Conservation (phyloP, 2,329 filamentous ascomycete genomes). For the Claviceps sp. region DNA sequence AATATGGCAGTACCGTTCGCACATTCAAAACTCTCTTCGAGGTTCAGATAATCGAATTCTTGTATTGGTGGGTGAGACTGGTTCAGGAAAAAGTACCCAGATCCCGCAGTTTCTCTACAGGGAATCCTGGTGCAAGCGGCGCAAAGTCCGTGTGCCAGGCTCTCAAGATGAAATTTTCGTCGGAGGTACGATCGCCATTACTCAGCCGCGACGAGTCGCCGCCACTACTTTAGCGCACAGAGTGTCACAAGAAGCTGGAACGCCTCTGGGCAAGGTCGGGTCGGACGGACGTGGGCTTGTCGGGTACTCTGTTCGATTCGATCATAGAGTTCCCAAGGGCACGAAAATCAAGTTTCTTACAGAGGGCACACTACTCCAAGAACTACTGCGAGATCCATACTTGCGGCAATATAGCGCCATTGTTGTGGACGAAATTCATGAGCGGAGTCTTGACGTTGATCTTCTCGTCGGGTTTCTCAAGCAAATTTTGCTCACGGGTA, state of each 20-base stretch:
- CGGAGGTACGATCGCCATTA: slow-evolving; percentile 79
- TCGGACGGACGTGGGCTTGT: slow-evolving; percentile 43
- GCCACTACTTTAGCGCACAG: slow-evolving; percentile 82
- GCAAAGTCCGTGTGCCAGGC: slow-evolving; percentile 35
- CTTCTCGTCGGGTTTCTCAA: slow-evolving; percentile 79
- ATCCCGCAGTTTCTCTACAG: slow-evolving; percentile 76
- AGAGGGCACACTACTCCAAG: slow-evolving; percentile 90
- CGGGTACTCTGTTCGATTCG: slow-evolving; percentile 91
- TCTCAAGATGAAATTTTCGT: slow-evolving; percentile 34
- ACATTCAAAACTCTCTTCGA: slow-evolving; percentile 52
- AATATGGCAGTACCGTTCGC: slow-evolving; percentile 61
- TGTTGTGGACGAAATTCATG: slow-evolving; percentile 93
- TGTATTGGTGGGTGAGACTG: slow-evolving; percentile 83
- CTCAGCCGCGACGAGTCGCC: slow-evolving; percentile 84
- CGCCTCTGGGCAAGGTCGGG: slow-evolving; percentile 30
- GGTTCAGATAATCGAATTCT: slow-evolving; percentile 53
- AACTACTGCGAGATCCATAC: slow-evolving; percentile 74
- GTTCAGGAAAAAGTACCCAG: slow-evolving; percentile 94
- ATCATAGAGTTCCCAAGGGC: slow-evolving; percentile 69
- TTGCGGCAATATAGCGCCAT: slow-evolving; percentile 79
- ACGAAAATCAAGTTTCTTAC: slow-evolving; percentile 88
- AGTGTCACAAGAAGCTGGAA: slow-evolving; percentile 64
- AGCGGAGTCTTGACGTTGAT: slow-evolving; percentile 89
- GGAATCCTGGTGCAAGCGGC: slow-evolving; percentile 65
- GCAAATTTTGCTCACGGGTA: slow-evolving; percentile 52